Evolutionary conservation across 768 basidiomycete species (phyloP).

Genomic region (Boletus sp.): DNA sequence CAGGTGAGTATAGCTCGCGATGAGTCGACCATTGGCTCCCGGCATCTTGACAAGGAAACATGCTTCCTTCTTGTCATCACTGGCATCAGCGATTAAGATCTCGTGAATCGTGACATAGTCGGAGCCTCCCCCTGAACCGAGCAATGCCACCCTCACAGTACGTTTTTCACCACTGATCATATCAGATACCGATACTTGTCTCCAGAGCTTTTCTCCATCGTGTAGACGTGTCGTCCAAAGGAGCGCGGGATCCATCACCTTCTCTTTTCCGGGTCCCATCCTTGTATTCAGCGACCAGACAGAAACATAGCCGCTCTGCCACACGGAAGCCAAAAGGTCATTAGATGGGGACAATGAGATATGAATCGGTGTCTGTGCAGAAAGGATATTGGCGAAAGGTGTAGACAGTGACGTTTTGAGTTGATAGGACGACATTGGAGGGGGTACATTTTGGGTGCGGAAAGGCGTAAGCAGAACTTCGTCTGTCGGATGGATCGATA

Average conservation of each 20-base stretch:
- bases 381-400: neutral
- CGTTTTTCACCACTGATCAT: neutral
- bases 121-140: conserved; percentile 39
- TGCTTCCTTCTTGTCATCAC: conserved; percentile 1
- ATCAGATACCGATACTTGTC: conserved; percentile 29
- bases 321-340: conserved; percentile 66
- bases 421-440: conserved; percentile 85
- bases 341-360: conserved; percentile 54
- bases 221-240: conserved; percentile 34
- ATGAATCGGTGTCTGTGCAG: conserved; percentile 54
- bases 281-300: conserved; percentile 71
- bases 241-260: conserved; percentile 55
- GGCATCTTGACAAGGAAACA: conserved; percentile 28
- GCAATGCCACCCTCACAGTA: conserved; percentile 29
- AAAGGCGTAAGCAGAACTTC: conserved; percentile 86
- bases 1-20: conserved; percentile 23
- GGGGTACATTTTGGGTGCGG: conserved; percentile 92
- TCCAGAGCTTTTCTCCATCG: conserved; percentile 19
- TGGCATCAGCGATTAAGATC: conserved; percentile 6
- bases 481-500: conserved; percentile 42
- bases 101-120: conserved; percentile 36
- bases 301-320: conserved; percentile 66
- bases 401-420: conserved; percentile 30
- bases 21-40: conserved; percentile 47
- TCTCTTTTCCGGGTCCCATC: conserved; percentile 52